Evolutionary conservation across 2,329 filamentous ascomycete species (phyloP), one percentile per base, ranked within the genome.

Genomic region (Aaosphaeria arxii): DNA sequence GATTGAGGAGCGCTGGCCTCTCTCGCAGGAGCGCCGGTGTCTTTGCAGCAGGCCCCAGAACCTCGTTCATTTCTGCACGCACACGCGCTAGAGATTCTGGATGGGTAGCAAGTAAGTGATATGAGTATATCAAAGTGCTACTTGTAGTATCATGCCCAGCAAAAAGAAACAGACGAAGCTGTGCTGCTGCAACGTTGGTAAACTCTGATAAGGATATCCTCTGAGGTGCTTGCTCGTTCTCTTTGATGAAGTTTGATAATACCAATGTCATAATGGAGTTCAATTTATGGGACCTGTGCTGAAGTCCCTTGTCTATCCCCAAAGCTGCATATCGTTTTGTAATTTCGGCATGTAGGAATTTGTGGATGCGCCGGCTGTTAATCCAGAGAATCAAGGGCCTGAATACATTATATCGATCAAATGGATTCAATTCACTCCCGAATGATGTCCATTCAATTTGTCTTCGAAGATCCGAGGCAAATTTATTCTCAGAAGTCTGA

Each of bases 61-160:
- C 47, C 1, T 44, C 33, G 35, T 63, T 53, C 41, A 66, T 61
- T 42, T 69, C 65, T 11, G 44, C 46, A 17, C 62, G 56, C 5
- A 66, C 13, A 6, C 42, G 39, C 1, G 43, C 7, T 2, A 62
- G 47, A 28, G 44, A 46, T 4, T 51, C 38, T 0, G 63, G 62
- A 40, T 67, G 40, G 11, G 49, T 36, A 5, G 55, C 49, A 6
- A 68, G 56, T 4, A 55, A 38, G 41, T 62, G 52, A 44, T 52
- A 57, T 5, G 48, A 35, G 41, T 59, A 69, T 35, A 47, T 53
- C 28, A 68, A 56, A 6, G 59, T 62, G 42, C 54, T 60, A 30
- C 52, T 55, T 5, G 58, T 65, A 6, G 64, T 62, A 44, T 67
- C 64, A 43, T 67, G 60, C 1, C 63, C 65, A 11, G 61, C 62